Base-by-base conservation (phyloP, 2,329 filamentous ascomycete species). In the Fusarium algeriense region DNA sequence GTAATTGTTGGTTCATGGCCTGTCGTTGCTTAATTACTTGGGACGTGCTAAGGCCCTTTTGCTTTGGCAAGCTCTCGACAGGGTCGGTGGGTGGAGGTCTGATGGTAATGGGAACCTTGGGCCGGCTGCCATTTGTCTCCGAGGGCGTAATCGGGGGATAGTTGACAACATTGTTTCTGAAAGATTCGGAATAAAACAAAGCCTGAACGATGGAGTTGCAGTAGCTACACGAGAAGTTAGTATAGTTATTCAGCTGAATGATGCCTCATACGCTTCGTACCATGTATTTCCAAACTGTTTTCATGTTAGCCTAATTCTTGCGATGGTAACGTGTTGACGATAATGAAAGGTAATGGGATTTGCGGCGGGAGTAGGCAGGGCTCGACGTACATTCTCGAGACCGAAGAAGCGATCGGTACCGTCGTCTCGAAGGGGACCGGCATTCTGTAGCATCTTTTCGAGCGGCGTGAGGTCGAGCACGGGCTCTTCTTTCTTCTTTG, bases 381-480 rank as follows among this genome's bases (percentile, higher is more conserved):
- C 60, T 67, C 71, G 55, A 86, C 93, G 83, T 87, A 98, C 95
- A 84, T 99, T 99, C 83, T 99, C 96, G 80, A 98, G 92, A 19
- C 96, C 96, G 83, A 97, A 98, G 85, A 97, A 99, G 84, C 97
- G 97, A 84, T 98, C 96, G 80, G 93, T 97, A 58, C 96, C 96
- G 82, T 98, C 95, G 74, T 88, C 86, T 77, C 94, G 90, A 73
- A 97, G 84, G 5, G 95, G 90, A 6, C 94, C 95, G 64, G 93
- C 90, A 81, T 93, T 92, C 75, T 90, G 88, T 35, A 99, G 87
- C 86, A 97, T 92, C 85, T 94, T 91, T 76, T 91, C 87, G 63
- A 91, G 75, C 6, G 90, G 89, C 4, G 89, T 91, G 58, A 87
- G 75, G 76, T 91, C 89, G n/a, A 83, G 82, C n/a, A 81, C 71